These are phyloP conservation scores for Saccharomycopsis capsularis DNA, from an alignment of 805 yeast species.

Conservation along the genomic window DNA sequence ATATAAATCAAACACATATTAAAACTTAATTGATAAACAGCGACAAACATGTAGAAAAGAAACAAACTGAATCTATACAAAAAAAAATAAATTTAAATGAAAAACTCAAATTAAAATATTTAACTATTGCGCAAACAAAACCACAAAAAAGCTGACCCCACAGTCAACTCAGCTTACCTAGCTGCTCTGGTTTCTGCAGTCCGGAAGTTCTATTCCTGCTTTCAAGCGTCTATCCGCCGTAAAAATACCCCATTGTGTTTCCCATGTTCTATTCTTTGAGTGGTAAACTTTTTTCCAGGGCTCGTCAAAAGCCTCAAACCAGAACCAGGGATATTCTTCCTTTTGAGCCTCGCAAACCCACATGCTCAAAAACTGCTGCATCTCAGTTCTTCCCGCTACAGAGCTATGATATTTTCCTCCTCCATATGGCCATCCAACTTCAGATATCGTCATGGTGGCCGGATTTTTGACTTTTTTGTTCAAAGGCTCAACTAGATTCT, in stretches of 20 bases:
- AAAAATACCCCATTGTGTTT: slow-evolving; percentile 67
- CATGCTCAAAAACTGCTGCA: slow-evolving; percentile 41
- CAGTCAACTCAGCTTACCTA: no score
- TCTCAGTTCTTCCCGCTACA: slow-evolving; percentile 37
- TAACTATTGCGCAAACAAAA: not conserved
- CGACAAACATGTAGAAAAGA: no score
- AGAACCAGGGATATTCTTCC: slow-evolving; percentile 43
- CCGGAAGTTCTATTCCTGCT: slow-evolving; percentile 27
- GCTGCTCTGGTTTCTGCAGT: slow-evolving; percentile 5
- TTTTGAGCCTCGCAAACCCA: slow-evolving; percentile 45
- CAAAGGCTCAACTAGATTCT: slow-evolving; percentile 37
- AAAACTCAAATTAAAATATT: slow-evolving; percentile 2
- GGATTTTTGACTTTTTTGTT: slow-evolving; percentile 25
- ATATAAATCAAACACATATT: no score
- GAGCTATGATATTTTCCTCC: slow-evolving; percentile 48
- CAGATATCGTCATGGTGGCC: slow-evolving; percentile 42
- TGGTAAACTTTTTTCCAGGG: slow-evolving; percentile 59
- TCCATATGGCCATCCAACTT: slow-evolving; percentile 66
- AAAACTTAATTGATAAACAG: no score
- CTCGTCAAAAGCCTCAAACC: slow-evolving; percentile 66
- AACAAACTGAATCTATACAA: no score
- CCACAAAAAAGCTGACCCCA: no score
- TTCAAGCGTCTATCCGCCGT: slow-evolving; percentile 42
- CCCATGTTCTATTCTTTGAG: slow-evolving; percentile 43
- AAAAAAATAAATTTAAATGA: slow-evolving; percentile 3